Evolutionary conservation across 164 flowering plant genomes (phyloP).

Genomic region (Cinnamomum micranthum): DNA sequence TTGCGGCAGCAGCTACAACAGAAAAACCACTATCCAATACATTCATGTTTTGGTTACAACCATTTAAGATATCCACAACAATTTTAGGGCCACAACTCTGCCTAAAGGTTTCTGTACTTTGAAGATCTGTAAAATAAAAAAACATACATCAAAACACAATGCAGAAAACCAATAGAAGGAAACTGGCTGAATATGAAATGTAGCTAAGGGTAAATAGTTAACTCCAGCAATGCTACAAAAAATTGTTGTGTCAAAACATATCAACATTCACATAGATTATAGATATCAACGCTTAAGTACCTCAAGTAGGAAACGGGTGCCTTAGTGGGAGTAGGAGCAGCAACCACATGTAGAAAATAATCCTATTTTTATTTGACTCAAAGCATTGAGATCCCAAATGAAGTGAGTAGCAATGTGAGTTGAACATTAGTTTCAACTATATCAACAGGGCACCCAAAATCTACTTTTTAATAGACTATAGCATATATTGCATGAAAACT

Average conservation of each 20-base stretch:
- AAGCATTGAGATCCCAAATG: too few relatives aligned
- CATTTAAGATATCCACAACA: conserved; percentile 45
- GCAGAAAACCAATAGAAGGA: not conserved
- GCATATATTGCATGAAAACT: too few relatives aligned
- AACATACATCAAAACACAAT: not conserved
- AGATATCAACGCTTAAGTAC: not conserved
- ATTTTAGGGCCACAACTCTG: conserved; percentile 51
- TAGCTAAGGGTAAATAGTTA: not conserved
- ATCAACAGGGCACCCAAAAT: too few relatives aligned
- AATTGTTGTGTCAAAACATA: not conserved
- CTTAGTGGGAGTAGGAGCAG: not conserved
- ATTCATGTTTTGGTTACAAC: conserved; percentile 28
- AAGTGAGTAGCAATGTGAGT: too few relatives aligned
- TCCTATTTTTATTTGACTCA: too few relatives aligned
- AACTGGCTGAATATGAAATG: not conserved
- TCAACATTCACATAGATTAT: not conserved
- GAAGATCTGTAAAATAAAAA: conserved; percentile 53
- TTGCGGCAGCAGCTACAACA: conserved; percentile 82
- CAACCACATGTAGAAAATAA: too few relatives aligned
- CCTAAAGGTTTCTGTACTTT: conserved; percentile 58
- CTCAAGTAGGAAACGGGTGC: not conserved
- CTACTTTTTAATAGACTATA: too few relatives aligned
- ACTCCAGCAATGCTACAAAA: not conserved
- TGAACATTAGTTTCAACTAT: too few relatives aligned
- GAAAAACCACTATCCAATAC: conserved; percentile 58